Percentiles rank a stretch among this genome's conserved stretches.
phyloP scores from a whole-genome alignment of 768 basidiomycete genomes.

The Lactifluus piperatus region DNA sequence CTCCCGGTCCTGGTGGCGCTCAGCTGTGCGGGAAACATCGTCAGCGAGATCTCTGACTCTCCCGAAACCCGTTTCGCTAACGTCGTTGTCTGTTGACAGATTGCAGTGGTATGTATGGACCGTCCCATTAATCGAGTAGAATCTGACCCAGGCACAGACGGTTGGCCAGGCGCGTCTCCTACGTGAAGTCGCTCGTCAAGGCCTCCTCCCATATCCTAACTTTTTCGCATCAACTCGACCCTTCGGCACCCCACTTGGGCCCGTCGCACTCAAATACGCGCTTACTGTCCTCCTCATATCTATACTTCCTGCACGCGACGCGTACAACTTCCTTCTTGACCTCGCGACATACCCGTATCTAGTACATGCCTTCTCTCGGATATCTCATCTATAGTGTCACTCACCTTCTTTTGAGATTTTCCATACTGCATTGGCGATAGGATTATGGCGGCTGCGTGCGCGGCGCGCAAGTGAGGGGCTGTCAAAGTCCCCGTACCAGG shows the following conservation, averaged over 20 bases:
- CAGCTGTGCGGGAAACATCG: slow-evolving; percentile 22
- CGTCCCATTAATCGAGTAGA: neutral
- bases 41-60: slow-evolving; percentile 32
- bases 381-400: slow-evolving; percentile 5
- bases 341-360: slow-evolving; percentile 32
- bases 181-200: slow-evolving; percentile 45
- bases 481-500: slow-evolving; percentile 20
- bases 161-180: slow-evolving; percentile 39
- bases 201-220: slow-evolving; percentile 39
- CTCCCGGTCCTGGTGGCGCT: slow-evolving; percentile 17
- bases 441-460: slow-evolving; percentile 27
- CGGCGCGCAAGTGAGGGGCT: slow-evolving; percentile 24
- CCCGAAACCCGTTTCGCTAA: slow-evolving; percentile 32
- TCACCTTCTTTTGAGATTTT: slow-evolving; percentile 21
- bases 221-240: slow-evolving; percentile 42
- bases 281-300: slow-evolving; percentile 37
- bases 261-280: slow-evolving; percentile 32
- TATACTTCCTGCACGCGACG: slow-evolving; percentile 29
- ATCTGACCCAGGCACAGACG: slow-evolving; percentile 17
- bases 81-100: slow-evolving; percentile 27
- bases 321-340: slow-evolving; percentile 34
- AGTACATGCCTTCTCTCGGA: slow-evolving; percentile 20
- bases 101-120: slow-evolving; percentile 18
- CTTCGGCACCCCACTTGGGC: slow-evolving; percentile 40
- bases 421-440: slow-evolving; percentile 24